A percentile compares a stretch with the other conserved stretches of the same genome.
phyloP scores from a whole-genome alignment of 352 stramenopile species.

The Phytophthora cryptogea region DNA sequence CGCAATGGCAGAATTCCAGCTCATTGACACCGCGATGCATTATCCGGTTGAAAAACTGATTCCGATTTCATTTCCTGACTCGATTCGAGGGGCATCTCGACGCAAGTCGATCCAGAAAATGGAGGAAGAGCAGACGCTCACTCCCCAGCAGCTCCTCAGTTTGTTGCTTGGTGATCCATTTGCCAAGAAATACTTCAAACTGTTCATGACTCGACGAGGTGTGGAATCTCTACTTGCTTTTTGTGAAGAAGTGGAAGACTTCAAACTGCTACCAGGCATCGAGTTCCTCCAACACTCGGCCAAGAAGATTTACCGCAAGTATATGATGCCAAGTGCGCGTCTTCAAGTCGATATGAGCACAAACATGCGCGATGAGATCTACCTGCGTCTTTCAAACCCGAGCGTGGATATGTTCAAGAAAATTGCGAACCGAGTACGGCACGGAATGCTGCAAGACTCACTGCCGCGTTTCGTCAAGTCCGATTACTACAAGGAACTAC shows the following conservation, averaged over 20 bases:
- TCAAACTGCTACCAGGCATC: conserved; percentile 78
- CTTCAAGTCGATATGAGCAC: conserved; percentile 87
- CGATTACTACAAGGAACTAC: conserved; percentile 65
- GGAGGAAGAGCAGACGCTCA: conserved; percentile 43
- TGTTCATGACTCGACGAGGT: conserved; percentile 72
- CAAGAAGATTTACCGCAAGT: conserved; percentile 89
- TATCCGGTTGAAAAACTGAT: conserved; percentile 81
- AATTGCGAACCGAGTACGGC: conserved; percentile 60
- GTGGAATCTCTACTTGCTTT: conserved; percentile 75
- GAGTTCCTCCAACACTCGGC: conserved; percentile 85
- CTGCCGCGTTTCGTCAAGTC: conserved; percentile 82
- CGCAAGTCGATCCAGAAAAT: conserved; percentile 26
- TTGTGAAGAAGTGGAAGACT: conserved; percentile 78
- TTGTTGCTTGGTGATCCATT: conserved; percentile 59
- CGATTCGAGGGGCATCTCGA: not conserved
- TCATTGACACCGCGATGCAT: conserved; percentile 75
- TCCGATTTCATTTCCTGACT: conserved; percentile 38
- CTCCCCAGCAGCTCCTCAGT: conserved; percentile 53
- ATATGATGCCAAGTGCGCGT: conserved; percentile 73
- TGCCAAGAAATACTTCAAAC: conserved; percentile 76
- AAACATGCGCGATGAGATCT: conserved; percentile 81
- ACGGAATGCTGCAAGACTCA: conserved; percentile 82
- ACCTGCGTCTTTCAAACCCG: conserved; percentile 58
- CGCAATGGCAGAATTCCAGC: conserved; percentile 62
- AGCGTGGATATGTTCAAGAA: conserved; percentile 89